phyloP scores from a whole-genome alignment of 2,329 filamentous ascomycete genomes.

The Aspergillus sp. region DNA sequence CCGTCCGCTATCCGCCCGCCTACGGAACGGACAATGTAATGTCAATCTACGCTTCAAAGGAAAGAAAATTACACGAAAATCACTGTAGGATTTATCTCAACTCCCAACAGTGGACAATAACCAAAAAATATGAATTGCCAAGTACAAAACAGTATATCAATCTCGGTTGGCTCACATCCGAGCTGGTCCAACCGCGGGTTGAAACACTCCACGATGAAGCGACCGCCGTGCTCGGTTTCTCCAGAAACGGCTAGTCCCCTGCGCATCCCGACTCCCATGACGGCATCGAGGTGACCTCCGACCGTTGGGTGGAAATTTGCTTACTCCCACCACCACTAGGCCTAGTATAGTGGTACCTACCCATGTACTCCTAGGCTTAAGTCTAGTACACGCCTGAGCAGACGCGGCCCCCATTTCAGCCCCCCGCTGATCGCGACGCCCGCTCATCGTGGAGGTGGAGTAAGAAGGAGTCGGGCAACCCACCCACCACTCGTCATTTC shows the following conservation, averaged over 20 bases:
- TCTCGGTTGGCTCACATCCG: neutral
- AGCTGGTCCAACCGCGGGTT: neutral
- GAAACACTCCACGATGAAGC: neutral
- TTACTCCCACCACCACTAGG: neutral
- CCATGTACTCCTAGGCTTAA: no score
- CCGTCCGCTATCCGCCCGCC: neutral
- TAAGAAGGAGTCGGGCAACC: neutral
- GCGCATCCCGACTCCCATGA: constrained; percentile 12
- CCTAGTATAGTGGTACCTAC: no score
- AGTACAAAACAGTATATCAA: neutral
- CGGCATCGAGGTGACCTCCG: constrained; percentile 11
- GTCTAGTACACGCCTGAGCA: neutral
- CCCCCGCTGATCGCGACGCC: neutral
- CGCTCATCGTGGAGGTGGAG: neutral
- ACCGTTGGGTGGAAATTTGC: neutral
- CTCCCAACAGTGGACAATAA: no score
- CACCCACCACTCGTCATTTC: neutral
- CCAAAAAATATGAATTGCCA: neutral
- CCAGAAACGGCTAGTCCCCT: constrained; percentile 20
- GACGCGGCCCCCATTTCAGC: constrained; percentile 5
- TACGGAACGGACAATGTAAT: neutral
- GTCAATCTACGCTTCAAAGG: no score
- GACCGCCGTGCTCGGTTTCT: constrained; percentile 18
- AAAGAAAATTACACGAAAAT: no score
- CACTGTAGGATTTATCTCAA: no score